A percentile compares a stretch with the other conserved stretches of the same genome.
Conservation (phyloP, 139 green algal genomes). For the Ettlia oleoabundans region DNA sequence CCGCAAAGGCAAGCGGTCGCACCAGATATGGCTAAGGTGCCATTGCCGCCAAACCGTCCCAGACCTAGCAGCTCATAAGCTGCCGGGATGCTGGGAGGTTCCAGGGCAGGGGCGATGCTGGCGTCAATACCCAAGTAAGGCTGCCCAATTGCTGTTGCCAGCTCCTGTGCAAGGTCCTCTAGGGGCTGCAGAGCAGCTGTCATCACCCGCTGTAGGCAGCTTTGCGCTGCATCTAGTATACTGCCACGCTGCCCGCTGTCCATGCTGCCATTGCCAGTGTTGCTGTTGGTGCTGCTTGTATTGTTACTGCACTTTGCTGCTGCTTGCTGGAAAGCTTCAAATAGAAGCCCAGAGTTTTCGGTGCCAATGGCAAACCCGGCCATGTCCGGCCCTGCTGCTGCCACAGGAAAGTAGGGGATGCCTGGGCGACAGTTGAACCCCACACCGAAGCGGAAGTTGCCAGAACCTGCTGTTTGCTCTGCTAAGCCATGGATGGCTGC, state of each 20-base stretch:
- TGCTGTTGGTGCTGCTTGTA: too few relatives aligned
- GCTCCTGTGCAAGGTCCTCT: constrained; percentile 14
- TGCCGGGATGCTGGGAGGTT: constrained; percentile 23
- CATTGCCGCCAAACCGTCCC: constrained; percentile 44
- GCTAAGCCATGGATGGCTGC: constrained; percentile 19
- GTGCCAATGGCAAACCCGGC: constrained; percentile 50
- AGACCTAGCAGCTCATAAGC: constrained; percentile 33
- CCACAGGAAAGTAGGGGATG: constrained; percentile 62
- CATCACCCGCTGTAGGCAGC: not conserved
- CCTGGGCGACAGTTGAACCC: constrained; percentile 36
- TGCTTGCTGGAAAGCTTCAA: constrained; percentile 37
- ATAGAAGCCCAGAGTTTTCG: constrained; percentile 50
- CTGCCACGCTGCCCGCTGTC: too few relatives aligned
- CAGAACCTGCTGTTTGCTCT: constrained; percentile 9
- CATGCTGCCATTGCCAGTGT: too few relatives aligned
- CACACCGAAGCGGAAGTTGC: constrained; percentile 52
- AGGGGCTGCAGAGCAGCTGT: not conserved
- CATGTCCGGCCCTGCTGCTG: not conserved
- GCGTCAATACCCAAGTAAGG: constrained; percentile 56
- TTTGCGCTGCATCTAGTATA: not conserved
- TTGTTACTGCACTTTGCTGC: constrained; percentile 1
- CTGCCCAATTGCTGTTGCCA: constrained; percentile 9
- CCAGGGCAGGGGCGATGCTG: constrained; percentile 53
- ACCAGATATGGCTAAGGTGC: constrained; percentile 51
- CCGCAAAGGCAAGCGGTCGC: not conserved